These are phyloP conservation scores for Ambrosia artemisiifolia DNA, from an alignment of 129 eudicot species.

Conservation along the genomic window DNA sequence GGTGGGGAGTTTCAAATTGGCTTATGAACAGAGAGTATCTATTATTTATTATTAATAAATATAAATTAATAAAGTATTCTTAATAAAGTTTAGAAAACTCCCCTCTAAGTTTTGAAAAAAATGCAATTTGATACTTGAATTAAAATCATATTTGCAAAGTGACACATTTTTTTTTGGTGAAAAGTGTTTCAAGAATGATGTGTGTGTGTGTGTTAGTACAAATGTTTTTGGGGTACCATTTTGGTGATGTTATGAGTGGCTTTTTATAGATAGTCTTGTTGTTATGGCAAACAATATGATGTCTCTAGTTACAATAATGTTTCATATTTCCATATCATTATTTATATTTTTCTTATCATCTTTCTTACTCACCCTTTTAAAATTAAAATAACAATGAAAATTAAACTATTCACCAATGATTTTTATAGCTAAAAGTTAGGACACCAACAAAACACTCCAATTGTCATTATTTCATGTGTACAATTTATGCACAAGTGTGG, in stretches of 20 bases:
- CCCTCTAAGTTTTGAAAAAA: conserved; percentile 20
- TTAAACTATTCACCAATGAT: conserved; percentile 52
- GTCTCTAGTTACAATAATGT: conserved; percentile 42
- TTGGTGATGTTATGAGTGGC: conserved; percentile 36
- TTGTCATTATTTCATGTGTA: not conserved
- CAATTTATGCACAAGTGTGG: not conserved
- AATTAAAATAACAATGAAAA: not conserved
- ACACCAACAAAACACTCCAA: conserved; percentile 44
- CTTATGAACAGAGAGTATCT: conserved; percentile 36
- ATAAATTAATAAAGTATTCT: too few species aligned
- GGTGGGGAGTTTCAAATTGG: conserved; percentile 34
- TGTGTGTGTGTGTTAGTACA: conserved; percentile 21
- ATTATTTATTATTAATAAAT: conserved; percentile 26
- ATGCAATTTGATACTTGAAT: conserved; percentile 5
- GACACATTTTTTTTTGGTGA: not conserved
- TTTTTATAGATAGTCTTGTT: conserved; percentile 40
- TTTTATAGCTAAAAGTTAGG: conserved; percentile 68
- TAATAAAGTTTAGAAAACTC: conserved; percentile 8
- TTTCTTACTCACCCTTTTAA: conserved; percentile 36
- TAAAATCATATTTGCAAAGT: conserved; percentile 17
- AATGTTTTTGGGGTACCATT: conserved; percentile 15
- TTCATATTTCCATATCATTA: conserved; percentile 66
- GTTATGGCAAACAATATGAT: conserved; percentile 93
- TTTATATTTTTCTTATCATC: conserved; percentile 61
- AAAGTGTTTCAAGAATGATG: conserved; percentile 20